Percentiles rank a stretch among this genome's conserved stretches.
These are phyloP conservation scores for Talaromyces sp. DNA, from an alignment of 2,329 filamentous ascomycete species.

Conservation along the genomic window DNA sequence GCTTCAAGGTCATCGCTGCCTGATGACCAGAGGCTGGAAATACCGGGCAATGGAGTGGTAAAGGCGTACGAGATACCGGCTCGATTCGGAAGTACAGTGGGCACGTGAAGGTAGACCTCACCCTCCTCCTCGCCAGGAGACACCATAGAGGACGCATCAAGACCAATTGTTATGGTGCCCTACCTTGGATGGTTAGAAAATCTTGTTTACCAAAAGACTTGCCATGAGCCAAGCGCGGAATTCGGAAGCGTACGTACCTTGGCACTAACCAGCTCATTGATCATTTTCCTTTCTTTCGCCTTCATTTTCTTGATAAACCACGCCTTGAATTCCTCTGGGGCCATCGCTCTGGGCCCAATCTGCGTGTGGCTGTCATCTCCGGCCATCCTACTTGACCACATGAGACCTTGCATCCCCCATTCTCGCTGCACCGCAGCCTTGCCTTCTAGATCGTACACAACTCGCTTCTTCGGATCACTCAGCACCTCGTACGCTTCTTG, in stretches of 20 bases:
- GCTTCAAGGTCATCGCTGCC: background rate
- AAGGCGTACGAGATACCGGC: slow-evolving; percentile 30
- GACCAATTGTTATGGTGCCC: slow-evolving; percentile 27
- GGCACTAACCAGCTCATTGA: slow-evolving; percentile 32
- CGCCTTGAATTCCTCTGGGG: slow-evolving; percentile 31
- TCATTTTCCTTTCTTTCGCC: slow-evolving; percentile 28
- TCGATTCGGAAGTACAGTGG: slow-evolving; percentile 18
- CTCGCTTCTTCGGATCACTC: slow-evolving; percentile 34
- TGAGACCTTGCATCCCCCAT: slow-evolving; percentile 27
- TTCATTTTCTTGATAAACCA: slow-evolving; percentile 39
- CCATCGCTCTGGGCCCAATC: slow-evolving; percentile 33
- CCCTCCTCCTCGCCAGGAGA: slow-evolving; percentile 22
- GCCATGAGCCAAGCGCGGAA: background rate
- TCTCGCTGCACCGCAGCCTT: slow-evolving; percentile 34
- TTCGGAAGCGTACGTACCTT: slow-evolving; percentile 23
- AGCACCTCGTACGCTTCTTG: slow-evolving; percentile 38
- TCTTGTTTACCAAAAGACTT: background rate
- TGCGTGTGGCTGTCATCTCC: slow-evolving; percentile 21
- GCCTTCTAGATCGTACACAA: slow-evolving; percentile 39
- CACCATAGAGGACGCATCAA: slow-evolving; percentile 31
- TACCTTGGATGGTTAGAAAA: slow-evolving; percentile 7
- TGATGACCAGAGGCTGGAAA: slow-evolving; percentile 13
- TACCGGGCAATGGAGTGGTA: slow-evolving; percentile 26
- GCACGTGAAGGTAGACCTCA: slow-evolving; percentile 23
- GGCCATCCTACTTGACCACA: slow-evolving; percentile 20